Percentiles rank a stretch among this genome's conserved stretches.
Conservation (phyloP, 2,329 filamentous ascomycete species). For the Colletotrichum sojae region DNA sequence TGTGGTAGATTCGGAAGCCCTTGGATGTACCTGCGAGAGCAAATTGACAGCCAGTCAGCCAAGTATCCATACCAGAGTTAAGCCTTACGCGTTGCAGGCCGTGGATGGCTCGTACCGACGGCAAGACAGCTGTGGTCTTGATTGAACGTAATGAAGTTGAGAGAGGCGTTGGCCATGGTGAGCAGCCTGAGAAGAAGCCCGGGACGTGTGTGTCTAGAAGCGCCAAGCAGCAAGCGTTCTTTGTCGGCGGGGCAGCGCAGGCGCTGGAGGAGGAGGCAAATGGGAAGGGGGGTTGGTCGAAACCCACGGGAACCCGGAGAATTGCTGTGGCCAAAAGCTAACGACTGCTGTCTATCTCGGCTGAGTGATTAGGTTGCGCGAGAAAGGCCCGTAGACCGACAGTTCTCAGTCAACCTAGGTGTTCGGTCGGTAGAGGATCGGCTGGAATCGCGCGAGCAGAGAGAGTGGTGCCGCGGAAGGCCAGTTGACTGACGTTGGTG, state of each 20-base stretch:
- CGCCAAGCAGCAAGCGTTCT: constrained; percentile 9
- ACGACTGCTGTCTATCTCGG: background rate
- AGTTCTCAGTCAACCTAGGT: background rate
- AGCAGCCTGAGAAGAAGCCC: background rate
- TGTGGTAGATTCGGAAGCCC: constrained; percentile 97
- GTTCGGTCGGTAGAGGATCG: background rate
- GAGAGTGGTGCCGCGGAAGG: background rate
- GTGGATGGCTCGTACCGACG: constrained; percentile 75
- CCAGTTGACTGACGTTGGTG: background rate
- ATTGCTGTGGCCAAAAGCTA: no score
- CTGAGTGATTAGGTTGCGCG: background rate
- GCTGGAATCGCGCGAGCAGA: background rate
- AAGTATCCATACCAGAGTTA: constrained; percentile 22
- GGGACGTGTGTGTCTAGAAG: constrained; percentile 2
- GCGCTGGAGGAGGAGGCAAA: constrained; percentile 9
- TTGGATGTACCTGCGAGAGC: constrained; percentile 80
- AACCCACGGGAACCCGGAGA: background rate
- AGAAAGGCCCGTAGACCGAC: background rate
- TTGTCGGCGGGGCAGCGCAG: constrained; percentile 27
- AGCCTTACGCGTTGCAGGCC: background rate
- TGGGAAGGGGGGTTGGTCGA: background rate
- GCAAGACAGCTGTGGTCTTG: constrained; percentile 98
- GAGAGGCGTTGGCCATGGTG: constrained; percentile 76
- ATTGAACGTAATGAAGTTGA: constrained; percentile 99
- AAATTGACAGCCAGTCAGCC: constrained; percentile 22